These are phyloP conservation scores for Corymbia maculata DNA, from an alignment of 345 rosid genomes.

Conservation along the genomic window DNA sequence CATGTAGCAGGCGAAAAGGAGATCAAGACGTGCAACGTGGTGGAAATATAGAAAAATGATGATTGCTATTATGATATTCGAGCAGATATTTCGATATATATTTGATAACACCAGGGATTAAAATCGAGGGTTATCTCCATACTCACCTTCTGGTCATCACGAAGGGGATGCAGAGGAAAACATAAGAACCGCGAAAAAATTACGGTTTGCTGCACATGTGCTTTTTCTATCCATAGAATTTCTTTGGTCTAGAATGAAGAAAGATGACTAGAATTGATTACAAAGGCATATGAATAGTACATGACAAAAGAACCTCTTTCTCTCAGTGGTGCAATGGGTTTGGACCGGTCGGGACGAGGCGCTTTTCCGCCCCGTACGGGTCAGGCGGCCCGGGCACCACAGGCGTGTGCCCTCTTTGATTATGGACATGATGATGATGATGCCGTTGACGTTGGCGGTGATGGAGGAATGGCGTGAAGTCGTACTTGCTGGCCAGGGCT, in stretches of 20 bases:
- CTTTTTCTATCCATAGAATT: background rate
- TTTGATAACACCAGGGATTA: background rate
- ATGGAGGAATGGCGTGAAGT: conserved; percentile 42
- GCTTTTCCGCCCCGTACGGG: conserved; percentile 65
- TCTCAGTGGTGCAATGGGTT: conserved; percentile 95
- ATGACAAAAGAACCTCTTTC: background rate
- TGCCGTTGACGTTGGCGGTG: background rate
- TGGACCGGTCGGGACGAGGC: conserved; percentile 84
- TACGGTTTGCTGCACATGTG: background rate
- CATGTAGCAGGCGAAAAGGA: background rate
- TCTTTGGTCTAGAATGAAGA: background rate
- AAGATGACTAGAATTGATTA: background rate
- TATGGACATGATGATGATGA: background rate
- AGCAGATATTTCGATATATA: background rate
- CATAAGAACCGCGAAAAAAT: background rate
- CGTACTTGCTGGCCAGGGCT: conserved; percentile 28
- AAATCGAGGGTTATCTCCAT: background rate
- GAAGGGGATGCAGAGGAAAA: background rate
- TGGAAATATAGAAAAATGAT: background rate
- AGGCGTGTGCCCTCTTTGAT: background rate
- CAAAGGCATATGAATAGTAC: background rate
- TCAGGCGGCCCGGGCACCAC: conserved; percentile 6
- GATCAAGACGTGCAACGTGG: background rate
- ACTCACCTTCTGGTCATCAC: background rate
- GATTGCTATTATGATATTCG: background rate